These are phyloP conservation scores for Nothophytophthora sp. DNA, from an alignment of 352 stramenopile species.

Conservation along the genomic window DNA sequence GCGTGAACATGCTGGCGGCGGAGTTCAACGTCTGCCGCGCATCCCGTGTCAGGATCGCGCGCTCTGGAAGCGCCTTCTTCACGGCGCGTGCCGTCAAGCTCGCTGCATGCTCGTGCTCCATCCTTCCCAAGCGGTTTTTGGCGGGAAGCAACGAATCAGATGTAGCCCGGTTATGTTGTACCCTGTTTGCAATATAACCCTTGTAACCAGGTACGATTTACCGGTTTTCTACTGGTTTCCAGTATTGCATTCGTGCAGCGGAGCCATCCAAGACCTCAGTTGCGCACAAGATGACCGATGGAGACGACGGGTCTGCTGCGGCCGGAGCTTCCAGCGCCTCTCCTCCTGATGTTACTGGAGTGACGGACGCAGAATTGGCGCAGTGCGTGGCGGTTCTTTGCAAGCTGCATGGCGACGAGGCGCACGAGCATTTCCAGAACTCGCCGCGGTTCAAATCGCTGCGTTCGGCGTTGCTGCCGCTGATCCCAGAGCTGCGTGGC, in stretches of 20 bases:
- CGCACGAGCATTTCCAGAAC: conserved; percentile 47
- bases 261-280: too few species aligned
- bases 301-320: background rate
- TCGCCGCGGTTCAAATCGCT: conserved; percentile 59
- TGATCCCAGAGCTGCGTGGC: conserved; percentile 59
- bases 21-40: conserved; percentile 70
- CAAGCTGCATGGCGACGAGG: conserved; percentile 49
- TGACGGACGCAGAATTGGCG: conserved; percentile 58
- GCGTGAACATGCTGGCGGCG: conserved; percentile 73
- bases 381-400: conserved; percentile 55
- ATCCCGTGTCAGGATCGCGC: conserved; percentile 69
- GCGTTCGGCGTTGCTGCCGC: conserved; percentile 58
- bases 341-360: background rate
- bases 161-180: too few species aligned
- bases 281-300: conserved; percentile 17
- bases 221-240: too few species aligned
- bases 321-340: background rate
- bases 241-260: too few species aligned
- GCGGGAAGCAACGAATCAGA: conserved; percentile 10
- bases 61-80: conserved; percentile 71
- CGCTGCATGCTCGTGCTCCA: conserved; percentile 71
- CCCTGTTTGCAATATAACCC: conserved; percentile 1
- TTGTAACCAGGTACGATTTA: background rate
- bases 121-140: conserved; percentile 29
- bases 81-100: conserved; percentile 69